These are phyloP conservation scores for Paramecium tetraurelia DNA, from an alignment of 73 alveolate species.

Conservation along the genomic window DNA sequence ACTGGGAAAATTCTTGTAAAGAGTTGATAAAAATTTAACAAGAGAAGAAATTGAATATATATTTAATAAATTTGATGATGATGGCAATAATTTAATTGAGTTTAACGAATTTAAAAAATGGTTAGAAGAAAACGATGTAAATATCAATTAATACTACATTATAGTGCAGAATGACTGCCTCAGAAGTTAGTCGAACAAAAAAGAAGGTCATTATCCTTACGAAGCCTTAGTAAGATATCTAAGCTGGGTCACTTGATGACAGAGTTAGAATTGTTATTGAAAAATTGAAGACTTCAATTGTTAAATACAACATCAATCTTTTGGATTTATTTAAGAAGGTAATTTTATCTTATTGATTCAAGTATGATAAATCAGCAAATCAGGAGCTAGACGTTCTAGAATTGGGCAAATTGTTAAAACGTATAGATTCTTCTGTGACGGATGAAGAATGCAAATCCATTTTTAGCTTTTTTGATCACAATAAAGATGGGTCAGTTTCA, in stretches of 20 bases:
- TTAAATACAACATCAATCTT: constrained; percentile 10
- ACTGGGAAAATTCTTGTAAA: constrained; percentile 47
- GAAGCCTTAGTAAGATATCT: neutral
- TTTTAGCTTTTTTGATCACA: constrained; percentile 39
- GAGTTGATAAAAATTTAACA: constrained; percentile 57
- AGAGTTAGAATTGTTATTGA: constrained; percentile 38
- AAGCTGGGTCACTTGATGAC: constrained; percentile 18
- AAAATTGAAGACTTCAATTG: neutral
- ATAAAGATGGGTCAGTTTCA: constrained; percentile 47
- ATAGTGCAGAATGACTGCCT: constrained; percentile 51
- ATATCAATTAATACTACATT: neutral
- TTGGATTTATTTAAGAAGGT: constrained; percentile 40
- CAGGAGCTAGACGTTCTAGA: constrained; percentile 4
- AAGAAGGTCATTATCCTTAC: neutral
- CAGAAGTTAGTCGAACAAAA: constrained; percentile 32
- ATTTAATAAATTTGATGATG: constrained; percentile 58
- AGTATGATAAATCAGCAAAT: constrained; percentile 41
- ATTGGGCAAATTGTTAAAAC: neutral
- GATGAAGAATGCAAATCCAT: constrained; percentile 24
- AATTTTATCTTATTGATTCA: neutral
- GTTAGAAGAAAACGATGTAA: constrained; percentile 60
- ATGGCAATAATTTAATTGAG: constrained; percentile 55
- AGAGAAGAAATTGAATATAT: constrained; percentile 65
- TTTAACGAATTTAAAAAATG: constrained; percentile 59
- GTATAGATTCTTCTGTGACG: constrained; percentile 20